phyloP scores from a whole-genome alignment of 2,329 filamentous ascomycete genomes.

The Bimuria novae-zelandiae region DNA sequence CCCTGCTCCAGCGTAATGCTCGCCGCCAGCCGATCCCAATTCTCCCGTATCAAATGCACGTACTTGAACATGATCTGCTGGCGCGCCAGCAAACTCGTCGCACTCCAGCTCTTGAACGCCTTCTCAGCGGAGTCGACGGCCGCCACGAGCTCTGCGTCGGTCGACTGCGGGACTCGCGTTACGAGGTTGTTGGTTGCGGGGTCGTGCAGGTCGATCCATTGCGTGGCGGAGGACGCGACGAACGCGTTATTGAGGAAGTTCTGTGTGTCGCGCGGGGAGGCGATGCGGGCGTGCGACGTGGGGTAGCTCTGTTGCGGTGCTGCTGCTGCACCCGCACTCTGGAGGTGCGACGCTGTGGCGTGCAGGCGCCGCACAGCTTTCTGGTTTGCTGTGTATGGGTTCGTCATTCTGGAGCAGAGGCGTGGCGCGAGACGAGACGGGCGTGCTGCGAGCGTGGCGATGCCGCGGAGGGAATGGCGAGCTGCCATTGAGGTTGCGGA shows the following conservation, averaged over 20 bases:
- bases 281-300: slow-evolving; percentile 72
- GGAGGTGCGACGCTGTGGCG: slow-evolving; percentile 59
- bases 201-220: slow-evolving; percentile 81
- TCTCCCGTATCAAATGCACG: slow-evolving; percentile 76
- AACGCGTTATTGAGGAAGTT: slow-evolving; percentile 86
- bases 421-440: slow-evolving; percentile 42
- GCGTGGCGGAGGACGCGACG: slow-evolving; percentile 66
- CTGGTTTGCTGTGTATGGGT: slow-evolving; percentile 41
- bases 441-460: slow-evolving; percentile 48
- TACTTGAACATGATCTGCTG: slow-evolving; percentile 91
- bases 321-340: slow-evolving; percentile 54
- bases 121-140: slow-evolving; percentile 75
- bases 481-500: slow-evolving; percentile 54
- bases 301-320: slow-evolving; percentile 63
- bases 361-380: slow-evolving; percentile 56
- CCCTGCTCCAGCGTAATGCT: slow-evolving; percentile 88
- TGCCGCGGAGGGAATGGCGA: slow-evolving; percentile 51
- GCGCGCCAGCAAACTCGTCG: slow-evolving; percentile 71
- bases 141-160: slow-evolving; percentile 74
- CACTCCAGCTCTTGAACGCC: slow-evolving; percentile 75
- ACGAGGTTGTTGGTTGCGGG: slow-evolving; percentile 86
- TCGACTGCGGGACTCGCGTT: slow-evolving; percentile 81
- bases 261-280: slow-evolving; percentile 70
- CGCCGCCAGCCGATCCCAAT: slow-evolving; percentile 83
- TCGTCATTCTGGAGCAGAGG: slow-evolving; percentile 48